Conservation (phyloP, 176 grass and related monocot genomes). For the Juncus effusus region DNA sequence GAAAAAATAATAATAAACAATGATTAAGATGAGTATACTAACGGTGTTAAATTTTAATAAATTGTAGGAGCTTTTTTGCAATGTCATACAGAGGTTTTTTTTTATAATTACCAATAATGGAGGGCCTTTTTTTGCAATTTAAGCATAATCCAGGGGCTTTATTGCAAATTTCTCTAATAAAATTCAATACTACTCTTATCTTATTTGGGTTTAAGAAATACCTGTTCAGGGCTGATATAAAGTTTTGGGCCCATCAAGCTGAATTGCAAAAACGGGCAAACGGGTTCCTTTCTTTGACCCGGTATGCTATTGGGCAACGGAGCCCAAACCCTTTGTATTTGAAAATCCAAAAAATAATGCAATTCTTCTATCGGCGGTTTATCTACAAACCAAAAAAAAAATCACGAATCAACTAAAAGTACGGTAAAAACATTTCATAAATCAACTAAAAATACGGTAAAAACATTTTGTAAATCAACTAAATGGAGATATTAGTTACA, state of each 20-base stretch:
- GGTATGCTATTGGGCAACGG: slow-evolving; percentile 70
- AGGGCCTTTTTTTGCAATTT: too few species aligned
- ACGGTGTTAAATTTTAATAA: too few species aligned
- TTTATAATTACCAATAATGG: too few species aligned
- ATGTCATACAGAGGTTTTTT: too few species aligned
- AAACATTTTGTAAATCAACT: slow-evolving; percentile 21
- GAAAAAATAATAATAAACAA: too few species aligned
- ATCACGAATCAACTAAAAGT: background rate
- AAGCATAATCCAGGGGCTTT: too few species aligned
- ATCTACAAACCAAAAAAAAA: slow-evolving; percentile 40
- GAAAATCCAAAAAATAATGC: slow-evolving; percentile 97
- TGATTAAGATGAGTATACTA: too few species aligned
- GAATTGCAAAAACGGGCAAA: slow-evolving; percentile 91
- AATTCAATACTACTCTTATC: too few species aligned
- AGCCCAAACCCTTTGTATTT: slow-evolving; percentile 84
- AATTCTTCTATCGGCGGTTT: slow-evolving; percentile 96
- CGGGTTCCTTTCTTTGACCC: slow-evolving; percentile 85
- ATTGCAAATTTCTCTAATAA: too few species aligned
- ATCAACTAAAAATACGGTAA: slow-evolving; percentile 19
- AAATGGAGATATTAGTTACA: slow-evolving; percentile 50
- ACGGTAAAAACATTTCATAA: background rate
- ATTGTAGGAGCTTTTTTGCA: too few species aligned
- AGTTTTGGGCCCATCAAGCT: slow-evolving; percentile 93
- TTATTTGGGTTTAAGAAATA: slow-evolving; percentile 18
- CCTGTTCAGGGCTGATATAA: slow-evolving; percentile 97